Evolutionary conservation across 1,284 basidiomycete species (phyloP), one percentile per base, ranked within the genome.

Genomic region (Papiliotrema nemorosa): DNA sequence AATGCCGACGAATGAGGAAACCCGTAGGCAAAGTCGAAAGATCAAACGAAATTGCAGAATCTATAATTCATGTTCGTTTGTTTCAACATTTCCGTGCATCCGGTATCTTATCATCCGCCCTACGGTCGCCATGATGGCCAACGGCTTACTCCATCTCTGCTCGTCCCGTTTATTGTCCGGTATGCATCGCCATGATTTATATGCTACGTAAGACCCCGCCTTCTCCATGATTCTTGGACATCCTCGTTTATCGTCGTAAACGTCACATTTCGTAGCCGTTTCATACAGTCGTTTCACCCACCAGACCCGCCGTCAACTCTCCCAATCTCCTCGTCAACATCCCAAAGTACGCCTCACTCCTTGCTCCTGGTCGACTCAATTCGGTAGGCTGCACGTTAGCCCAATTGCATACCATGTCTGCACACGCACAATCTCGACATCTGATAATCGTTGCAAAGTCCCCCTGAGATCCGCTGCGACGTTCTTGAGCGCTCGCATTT

Each of bases 391-490:
- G 49, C 7, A n/a, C 10, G 3, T n/a, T n/a, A n/a, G n/a, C n/a
- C n/a, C n/a, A n/a, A n/a, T n/a, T n/a, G n/a, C n/a, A n/a, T n/a
- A n/a, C n/a, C n/a, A n/a, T n/a, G n/a, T n/a, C n/a, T n/a, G n/a
- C n/a, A n/a, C n/a, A 63, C 69, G 59, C 39, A 75, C 66, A 34
- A 73, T 60, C 22, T 74, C 72, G 25, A 75, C 58, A 34, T 73
- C 73, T 25, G 74, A 71, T 14, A 77, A 48, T 42, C 70, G 59
- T 35, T 66, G 58, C 33, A 75, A 53, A 3, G 65, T 65, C 12
- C 72, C 72, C 24, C 63, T 54, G 22, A 76, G 55, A 2, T 55
- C 58, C 6, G 62, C 63, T 5, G 70, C 64, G 1, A 69, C 62
- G 21, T 67, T 58, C 43, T 69, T 65, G 31, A 73, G 57, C 40